Percentiles rank a stretch among this genome's conserved stretches.
Evolutionary conservation across 2,329 filamentous ascomycete species (phyloP).

Genomic region (Xylaria multiplex): DNA sequence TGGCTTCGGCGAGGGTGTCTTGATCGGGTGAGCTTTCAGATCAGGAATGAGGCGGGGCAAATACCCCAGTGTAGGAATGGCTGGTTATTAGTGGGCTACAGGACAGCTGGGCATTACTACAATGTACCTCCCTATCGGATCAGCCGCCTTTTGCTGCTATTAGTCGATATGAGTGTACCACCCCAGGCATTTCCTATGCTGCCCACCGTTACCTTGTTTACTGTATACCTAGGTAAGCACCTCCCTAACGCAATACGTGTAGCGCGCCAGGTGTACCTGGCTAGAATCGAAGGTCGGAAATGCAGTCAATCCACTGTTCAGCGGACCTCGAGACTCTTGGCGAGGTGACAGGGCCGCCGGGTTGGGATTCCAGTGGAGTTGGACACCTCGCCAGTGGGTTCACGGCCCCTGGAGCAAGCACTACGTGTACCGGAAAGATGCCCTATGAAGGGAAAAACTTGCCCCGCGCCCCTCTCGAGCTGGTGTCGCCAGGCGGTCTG

Average conservation of each 20-base stretch:
- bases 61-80: slow-evolving; percentile 31
- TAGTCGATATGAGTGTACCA: neutral
- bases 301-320: slow-evolving; percentile 23
- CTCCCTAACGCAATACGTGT: slow-evolving; percentile 6
- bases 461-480: slow-evolving; percentile 37
- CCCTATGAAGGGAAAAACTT: slow-evolving; percentile 29
- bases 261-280: neutral
- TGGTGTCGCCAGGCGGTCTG: slow-evolving; percentile 38
- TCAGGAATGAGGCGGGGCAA: slow-evolving; percentile 35
- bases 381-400: slow-evolving; percentile 29
- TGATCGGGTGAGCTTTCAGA: slow-evolving; percentile 32
- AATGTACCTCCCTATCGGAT: slow-evolving; percentile 1
- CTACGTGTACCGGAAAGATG: slow-evolving; percentile 31
- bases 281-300: slow-evolving; percentile 8
- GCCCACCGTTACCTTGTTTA: neutral
- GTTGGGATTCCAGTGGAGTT: slow-evolving; percentile 37
- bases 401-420: slow-evolving; percentile 26
- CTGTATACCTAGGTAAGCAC: neutral
- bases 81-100: slow-evolving; percentile 16
- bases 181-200: neutral
- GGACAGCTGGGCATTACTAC: slow-evolving; percentile 5
- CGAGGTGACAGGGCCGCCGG: slow-evolving; percentile 36
- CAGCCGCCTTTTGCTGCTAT: neutral
- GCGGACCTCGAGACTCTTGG: slow-evolving; percentile 28
- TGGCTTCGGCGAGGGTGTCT: slow-evolving; percentile 37